phyloP scores from a whole-genome alignment of 148 eudicot genomes.

The Cornus kousa region DNA sequence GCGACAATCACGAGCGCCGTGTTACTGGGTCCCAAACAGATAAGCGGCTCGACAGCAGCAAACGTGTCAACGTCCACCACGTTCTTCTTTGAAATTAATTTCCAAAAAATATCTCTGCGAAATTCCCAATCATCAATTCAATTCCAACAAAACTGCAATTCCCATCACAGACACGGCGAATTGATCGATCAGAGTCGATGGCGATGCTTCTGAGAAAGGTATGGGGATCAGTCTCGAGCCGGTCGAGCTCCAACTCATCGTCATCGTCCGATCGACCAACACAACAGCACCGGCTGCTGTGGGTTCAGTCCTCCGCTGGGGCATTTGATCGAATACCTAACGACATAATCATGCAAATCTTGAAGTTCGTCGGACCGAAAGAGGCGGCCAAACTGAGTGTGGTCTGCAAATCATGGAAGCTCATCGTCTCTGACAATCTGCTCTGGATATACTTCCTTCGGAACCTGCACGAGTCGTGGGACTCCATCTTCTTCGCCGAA shows the following conservation, averaged over 20 bases:
- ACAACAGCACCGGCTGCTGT: conserved; percentile 8
- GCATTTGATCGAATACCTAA: conserved; percentile 59
- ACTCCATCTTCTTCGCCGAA: conserved; percentile 66
- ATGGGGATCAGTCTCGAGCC: conserved; percentile 32
- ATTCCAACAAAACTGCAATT: neutral
- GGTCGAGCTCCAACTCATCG: conserved; percentile 7
- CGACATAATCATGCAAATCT: conserved; percentile 51
- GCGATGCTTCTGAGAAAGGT: conserved; percentile 26
- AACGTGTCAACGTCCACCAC: too few relatives aligned
- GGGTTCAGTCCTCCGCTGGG: conserved; percentile 44
- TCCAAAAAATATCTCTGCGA: neutral
- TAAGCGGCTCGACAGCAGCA: too few relatives aligned
- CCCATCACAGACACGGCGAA: too few relatives aligned
- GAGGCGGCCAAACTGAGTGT: conserved; percentile 51
- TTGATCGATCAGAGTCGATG: neutral
- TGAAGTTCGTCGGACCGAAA: conserved; percentile 54
- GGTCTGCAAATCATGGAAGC: conserved; percentile 60
- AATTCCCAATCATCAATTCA: neutral
- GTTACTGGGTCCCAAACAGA: too few relatives aligned
- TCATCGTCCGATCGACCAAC: conserved; percentile 2
- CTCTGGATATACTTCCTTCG: conserved; percentile 73
- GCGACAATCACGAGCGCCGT: too few relatives aligned
- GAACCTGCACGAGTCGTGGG: conserved; percentile 45
- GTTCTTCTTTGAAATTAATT: too few relatives aligned
- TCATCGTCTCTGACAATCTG: conserved; percentile 52